A percentile compares a stretch with the other conserved stretches of the same genome.
These are phyloP conservation scores for Mariannaea sp. DNA, from an alignment of 2,329 filamentous ascomycete genomes.

Conservation along the genomic window DNA sequence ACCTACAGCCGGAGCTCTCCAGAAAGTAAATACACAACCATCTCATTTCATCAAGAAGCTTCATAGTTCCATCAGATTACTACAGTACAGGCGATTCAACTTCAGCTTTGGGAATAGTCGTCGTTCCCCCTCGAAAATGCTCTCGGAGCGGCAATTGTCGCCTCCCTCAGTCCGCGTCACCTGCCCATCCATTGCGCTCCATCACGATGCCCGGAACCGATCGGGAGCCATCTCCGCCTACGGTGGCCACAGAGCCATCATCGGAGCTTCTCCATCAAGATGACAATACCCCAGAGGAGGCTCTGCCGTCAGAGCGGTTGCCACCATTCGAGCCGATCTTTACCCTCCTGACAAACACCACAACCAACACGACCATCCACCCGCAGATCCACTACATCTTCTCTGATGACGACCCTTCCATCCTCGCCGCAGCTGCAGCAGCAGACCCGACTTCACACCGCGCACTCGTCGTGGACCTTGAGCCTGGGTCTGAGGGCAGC, in stretches of 20 bases:
- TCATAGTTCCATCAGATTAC: neutral
- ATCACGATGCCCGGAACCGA: conserved; percentile 33
- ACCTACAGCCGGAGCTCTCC: conserved; percentile 4
- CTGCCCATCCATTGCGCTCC: conserved; percentile 1
- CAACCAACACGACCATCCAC: conserved; percentile 76
- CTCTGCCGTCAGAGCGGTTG: conserved; percentile 22
- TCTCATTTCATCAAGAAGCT: conserved; percentile 5
- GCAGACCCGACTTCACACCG: conserved; percentile 45
- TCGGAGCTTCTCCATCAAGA: conserved; percentile 23
- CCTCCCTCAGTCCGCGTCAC: conserved; percentile 10
- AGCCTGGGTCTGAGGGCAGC: conserved; percentile 43
- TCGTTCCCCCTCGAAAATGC: conserved; percentile 29
- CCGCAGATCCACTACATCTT: conserved; percentile 93
- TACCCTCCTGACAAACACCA: conserved; percentile 77
- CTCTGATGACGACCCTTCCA: conserved; percentile 83
- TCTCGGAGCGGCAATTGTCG: conserved; percentile 24
- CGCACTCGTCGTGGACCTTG: conserved; percentile 61
- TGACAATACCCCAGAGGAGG: conserved; percentile 16
- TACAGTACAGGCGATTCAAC: no score
- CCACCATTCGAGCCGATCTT: conserved; percentile 79
- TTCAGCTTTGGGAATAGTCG: no score
- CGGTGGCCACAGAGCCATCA: conserved; percentile 22
- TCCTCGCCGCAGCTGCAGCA: conserved; percentile 69
- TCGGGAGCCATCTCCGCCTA: conserved; percentile 33
- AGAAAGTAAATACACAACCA: conserved; percentile 14